phyloP scores from a whole-genome alignment of 805 yeast species.

The Pichia cabralensis region DNA sequence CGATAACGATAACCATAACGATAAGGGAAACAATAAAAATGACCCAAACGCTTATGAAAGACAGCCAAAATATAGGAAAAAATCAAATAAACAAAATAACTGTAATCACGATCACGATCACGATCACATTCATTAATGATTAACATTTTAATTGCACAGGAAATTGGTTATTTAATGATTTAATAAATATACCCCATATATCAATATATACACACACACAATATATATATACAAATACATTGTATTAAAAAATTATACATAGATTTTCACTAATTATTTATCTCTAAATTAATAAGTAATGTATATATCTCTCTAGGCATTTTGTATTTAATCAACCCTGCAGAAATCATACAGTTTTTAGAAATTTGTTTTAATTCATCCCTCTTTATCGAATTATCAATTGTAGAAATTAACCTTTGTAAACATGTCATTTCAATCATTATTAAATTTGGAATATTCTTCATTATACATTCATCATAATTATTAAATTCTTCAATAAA shows the following conservation, averaged over 20 bases:
- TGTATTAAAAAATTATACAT: neutral
- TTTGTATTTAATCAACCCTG: constrained; percentile 88
- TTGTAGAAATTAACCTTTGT: constrained; percentile 34
- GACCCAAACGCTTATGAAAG: constrained; percentile 76
- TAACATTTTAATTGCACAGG: no score
- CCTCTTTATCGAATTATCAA: constrained; percentile 28
- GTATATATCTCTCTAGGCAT: constrained; percentile 84
- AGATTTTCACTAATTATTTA: constrained; percentile 14
- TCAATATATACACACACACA: no score
- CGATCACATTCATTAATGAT: constrained; percentile 1
- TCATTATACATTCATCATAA: constrained; percentile 61
- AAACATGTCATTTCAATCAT: constrained; percentile 75
- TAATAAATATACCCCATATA: no score
- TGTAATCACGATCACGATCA: constrained; percentile 6
- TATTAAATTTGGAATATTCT: constrained; percentile 71
- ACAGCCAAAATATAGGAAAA: constrained; percentile 54
- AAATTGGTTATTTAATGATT: no score
- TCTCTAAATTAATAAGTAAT: constrained; percentile 54
- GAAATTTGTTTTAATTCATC: constrained; percentile 52
- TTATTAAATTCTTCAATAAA: constrained; percentile 56
- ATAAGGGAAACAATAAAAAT: constrained; percentile 5
- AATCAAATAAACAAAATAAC: constrained; percentile 8
- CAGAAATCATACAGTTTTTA: constrained; percentile 84
- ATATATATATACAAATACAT: neutral
- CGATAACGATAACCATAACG: constrained; percentile 7